Conservation (phyloP, 768 basidiomycete species). For the Macrolepiota fuliginosa region DNA sequence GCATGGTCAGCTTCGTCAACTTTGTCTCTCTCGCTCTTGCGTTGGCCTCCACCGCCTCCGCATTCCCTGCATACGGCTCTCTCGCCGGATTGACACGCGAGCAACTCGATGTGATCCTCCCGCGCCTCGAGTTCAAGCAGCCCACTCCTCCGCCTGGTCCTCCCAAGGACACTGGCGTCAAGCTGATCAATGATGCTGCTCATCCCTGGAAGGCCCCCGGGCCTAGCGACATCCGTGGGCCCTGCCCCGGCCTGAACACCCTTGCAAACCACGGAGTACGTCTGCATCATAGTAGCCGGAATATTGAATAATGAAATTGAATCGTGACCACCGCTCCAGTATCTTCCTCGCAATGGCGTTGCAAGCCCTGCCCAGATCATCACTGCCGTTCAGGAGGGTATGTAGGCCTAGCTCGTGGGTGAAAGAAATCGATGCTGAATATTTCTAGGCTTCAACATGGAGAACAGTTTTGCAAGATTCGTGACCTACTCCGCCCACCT, state of each 20-base stretch:
- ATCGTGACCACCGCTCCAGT: background rate
- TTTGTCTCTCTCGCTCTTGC: background rate
- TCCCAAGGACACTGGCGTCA: conserved; percentile 15
- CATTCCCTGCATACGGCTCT: conserved; percentile 14
- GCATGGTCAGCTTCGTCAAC: background rate
- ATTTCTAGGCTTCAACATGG: conserved; percentile 19
- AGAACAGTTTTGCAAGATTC: conserved; percentile 13
- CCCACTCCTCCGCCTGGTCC: conserved; percentile 10
- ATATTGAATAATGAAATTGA: too few relatives aligned
- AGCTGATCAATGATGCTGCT: conserved; percentile 19
- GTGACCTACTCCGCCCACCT: conserved; percentile 18
- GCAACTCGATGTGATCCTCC: conserved; percentile 7
- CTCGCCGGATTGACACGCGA: conserved; percentile 13
- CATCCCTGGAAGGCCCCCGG: conserved; percentile 16
- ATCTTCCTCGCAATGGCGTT: conserved; percentile 14
- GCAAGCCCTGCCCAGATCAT: conserved; percentile 17
- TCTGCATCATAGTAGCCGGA: background rate
- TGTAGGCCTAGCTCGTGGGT: background rate
- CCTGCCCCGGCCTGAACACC: conserved; percentile 21
- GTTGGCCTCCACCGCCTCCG: background rate
- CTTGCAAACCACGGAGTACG: conserved; percentile 19
- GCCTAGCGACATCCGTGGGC: conserved; percentile 16
- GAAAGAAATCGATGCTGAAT: too few relatives aligned
- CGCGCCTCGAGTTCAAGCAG: background rate
- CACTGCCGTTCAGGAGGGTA: conserved; percentile 11